A percentile compares a stretch with the other conserved stretches of the same genome.
phyloP scores from a whole-genome alignment of 805 yeast genomes.

The Zygoascus bituminiphila region DNA sequence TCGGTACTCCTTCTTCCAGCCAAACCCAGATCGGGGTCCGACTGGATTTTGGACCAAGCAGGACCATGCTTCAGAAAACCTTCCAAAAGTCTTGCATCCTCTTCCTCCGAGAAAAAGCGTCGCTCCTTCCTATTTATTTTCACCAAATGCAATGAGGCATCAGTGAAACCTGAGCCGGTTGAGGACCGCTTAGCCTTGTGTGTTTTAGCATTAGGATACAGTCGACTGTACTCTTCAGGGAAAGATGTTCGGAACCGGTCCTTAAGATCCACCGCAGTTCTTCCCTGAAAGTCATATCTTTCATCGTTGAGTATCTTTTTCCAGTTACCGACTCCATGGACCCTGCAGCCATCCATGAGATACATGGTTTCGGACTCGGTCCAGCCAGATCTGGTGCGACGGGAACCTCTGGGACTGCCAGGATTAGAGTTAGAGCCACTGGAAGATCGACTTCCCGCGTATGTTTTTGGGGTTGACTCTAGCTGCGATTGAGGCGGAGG shows the following conservation, averaged over 20 bases:
- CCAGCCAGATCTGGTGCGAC: conserved; percentile 35
- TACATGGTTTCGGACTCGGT: conserved; percentile 36
- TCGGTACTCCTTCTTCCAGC: conserved; percentile 36
- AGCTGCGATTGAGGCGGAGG: neutral
- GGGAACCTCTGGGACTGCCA: conserved; percentile 19
- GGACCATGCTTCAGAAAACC: conserved; percentile 38
- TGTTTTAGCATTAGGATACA: conserved; percentile 39
- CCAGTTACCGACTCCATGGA: conserved; percentile 40
- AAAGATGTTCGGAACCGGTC: conserved; percentile 39
- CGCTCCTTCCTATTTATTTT: conserved; percentile 39
- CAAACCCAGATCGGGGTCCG: conserved; percentile 32
- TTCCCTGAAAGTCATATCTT: conserved; percentile 32
- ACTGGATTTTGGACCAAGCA: conserved; percentile 39
- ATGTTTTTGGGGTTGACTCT: too few species aligned
- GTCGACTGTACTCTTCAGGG: conserved; percentile 37
- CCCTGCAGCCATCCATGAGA: conserved; percentile 36
- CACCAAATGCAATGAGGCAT: conserved; percentile 21
- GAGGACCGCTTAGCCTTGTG: conserved; percentile 28
- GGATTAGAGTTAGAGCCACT: neutral
- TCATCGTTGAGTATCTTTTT: conserved; percentile 37
- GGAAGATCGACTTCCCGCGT: neutral
- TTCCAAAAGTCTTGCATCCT: conserved; percentile 34
- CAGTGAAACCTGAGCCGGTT: neutral
- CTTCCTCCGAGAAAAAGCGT: conserved; percentile 34
- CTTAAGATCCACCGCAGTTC: conserved; percentile 39